These are phyloP conservation scores for Elasticomyces elasticus DNA, from an alignment of 495 filamentous ascomycete genomes.

Conservation along the genomic window DNA sequence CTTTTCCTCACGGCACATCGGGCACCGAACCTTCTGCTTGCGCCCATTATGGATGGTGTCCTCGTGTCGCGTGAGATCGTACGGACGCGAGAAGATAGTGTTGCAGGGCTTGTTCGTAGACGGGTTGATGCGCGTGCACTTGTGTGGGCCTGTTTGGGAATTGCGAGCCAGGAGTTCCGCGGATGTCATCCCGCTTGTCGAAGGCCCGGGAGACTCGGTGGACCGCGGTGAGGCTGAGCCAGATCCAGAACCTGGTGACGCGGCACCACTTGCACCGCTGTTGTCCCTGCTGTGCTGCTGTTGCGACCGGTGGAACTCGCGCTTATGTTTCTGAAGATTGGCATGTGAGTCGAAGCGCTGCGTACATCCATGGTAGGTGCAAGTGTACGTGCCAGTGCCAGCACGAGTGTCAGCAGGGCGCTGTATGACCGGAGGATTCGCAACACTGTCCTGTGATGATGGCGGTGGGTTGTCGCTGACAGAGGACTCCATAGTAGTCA, in stretches of 20 bases:
- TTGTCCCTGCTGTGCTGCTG: constrained; percentile 16
- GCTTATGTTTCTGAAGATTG: constrained; percentile 89
- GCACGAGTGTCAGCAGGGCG: constrained; percentile 57
- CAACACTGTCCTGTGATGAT: constrained; percentile 24
- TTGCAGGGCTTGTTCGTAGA: constrained; percentile 95
- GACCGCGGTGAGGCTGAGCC: constrained; percentile 21
- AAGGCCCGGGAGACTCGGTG: constrained; percentile 32
- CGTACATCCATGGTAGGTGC: constrained; percentile 85
- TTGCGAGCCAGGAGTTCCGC: constrained; percentile 48
- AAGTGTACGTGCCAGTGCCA: constrained; percentile 84
- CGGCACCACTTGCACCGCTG: background rate
- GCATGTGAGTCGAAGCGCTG: constrained; percentile 77
- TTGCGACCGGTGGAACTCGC: constrained; percentile 66
- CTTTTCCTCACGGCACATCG: constrained; percentile 93
- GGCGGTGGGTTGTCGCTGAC: constrained; percentile 40
- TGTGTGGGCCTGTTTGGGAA: constrained; percentile 79
- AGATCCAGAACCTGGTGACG: constrained; percentile 5
- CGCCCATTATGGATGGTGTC: constrained; percentile 93
- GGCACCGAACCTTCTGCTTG: constrained; percentile 93
- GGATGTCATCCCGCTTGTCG: constrained; percentile 38
- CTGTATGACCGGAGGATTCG: constrained; percentile 25
- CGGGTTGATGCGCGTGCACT: constrained; percentile 85
- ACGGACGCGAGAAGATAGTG: constrained; percentile 90
- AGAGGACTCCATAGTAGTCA: constrained; percentile 57
- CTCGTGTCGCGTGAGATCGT: constrained; percentile 94